Conservation (phyloP, 345 rosid genomes). For the Bruguiera parviflora region DNA sequence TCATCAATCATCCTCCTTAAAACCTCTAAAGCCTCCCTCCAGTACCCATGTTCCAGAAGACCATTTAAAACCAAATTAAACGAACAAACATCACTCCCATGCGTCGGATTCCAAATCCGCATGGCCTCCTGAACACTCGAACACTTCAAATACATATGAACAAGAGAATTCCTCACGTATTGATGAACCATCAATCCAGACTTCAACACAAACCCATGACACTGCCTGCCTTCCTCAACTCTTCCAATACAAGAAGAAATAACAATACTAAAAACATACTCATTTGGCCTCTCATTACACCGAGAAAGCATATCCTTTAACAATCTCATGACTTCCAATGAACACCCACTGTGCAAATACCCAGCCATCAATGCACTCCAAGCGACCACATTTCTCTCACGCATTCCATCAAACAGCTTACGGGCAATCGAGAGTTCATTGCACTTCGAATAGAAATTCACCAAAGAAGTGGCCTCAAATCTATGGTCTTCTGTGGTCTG, state of each 20-base stretch:
- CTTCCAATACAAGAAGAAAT: constrained; percentile 51
- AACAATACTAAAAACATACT: constrained; percentile 54
- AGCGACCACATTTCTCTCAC: constrained; percentile 55
- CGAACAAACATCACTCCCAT: constrained; percentile 39
- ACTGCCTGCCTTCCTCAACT: constrained; percentile 56
- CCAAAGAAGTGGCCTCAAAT: constrained; percentile 39
- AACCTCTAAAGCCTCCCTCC: constrained; percentile 48
- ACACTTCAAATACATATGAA: constrained; percentile 51
- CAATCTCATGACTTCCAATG: constrained; percentile 46
- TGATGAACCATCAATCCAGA: constrained; percentile 54
- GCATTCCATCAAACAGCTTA: constrained; percentile 61
- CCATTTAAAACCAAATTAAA: constrained; percentile 64
- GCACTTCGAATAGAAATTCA: constrained; percentile 58
- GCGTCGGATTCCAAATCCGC: constrained; percentile 38
- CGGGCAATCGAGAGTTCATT: constrained; percentile 41
- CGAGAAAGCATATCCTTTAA: constrained; percentile 48
- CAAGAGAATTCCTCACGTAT: constrained; percentile 56
- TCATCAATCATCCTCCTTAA: constrained; percentile 41
- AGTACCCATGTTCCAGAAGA: constrained; percentile 44
- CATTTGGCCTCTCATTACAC: constrained; percentile 45
- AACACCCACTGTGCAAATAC: constrained; percentile 48
- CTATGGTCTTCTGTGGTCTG: constrained; percentile 13
- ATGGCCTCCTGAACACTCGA: constrained; percentile 41
- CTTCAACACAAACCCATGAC: constrained; percentile 62
- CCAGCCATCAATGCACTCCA: constrained; percentile 74